Evolutionary conservation across 371 early-diverging fungal genomes (phyloP).

Genomic region (Mortierella sp.): DNA sequence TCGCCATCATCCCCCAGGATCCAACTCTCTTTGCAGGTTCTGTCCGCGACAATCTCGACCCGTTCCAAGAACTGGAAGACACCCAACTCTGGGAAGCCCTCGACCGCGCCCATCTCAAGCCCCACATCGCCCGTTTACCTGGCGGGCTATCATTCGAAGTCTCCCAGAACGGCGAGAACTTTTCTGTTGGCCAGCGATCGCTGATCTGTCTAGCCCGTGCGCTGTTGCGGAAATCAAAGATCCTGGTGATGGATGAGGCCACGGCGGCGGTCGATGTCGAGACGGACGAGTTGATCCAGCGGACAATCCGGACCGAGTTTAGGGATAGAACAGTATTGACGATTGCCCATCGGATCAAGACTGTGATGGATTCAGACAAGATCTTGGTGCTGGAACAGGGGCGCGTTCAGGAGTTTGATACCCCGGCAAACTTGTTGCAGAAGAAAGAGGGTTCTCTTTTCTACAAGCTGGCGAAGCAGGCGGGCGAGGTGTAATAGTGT

Average conservation of each 20-base stretch:
- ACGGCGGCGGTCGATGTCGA: conserved; percentile 88
- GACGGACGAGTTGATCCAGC: conserved; percentile 86
- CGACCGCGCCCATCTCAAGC: conserved; percentile 67
- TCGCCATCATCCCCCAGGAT: conserved; percentile 83
- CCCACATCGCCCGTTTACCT: conserved; percentile 59
- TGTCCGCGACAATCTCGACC: conserved; percentile 72
- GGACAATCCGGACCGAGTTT: conserved; percentile 82
- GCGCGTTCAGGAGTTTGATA: conserved; percentile 67
- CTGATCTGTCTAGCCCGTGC: conserved; percentile 74
- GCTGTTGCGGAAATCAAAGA: conserved; percentile 59
- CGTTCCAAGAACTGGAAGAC: conserved; percentile 63
- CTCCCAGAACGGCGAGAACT: conserved; percentile 66
- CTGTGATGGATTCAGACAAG: conserved; percentile 66
- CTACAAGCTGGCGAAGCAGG: conserved; percentile 59
- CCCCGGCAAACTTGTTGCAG: conserved; percentile 63
- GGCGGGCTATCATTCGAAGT: conserved; percentile 58
- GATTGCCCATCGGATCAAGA: conserved; percentile 66
- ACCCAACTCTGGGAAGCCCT: conserved; percentile 66
- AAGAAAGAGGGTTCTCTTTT: conserved; percentile 66
- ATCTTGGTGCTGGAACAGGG: conserved; percentile 73
- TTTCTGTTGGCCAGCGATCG: conserved; percentile 75
- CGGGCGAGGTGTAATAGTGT: conserved; percentile 31
- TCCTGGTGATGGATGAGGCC: conserved; percentile 76
- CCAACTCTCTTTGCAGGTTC: conserved; percentile 75
- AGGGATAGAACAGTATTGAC: conserved; percentile 46